Conservation (phyloP, 805 yeast genomes). For the Brettanomyces anomalus region DNA sequence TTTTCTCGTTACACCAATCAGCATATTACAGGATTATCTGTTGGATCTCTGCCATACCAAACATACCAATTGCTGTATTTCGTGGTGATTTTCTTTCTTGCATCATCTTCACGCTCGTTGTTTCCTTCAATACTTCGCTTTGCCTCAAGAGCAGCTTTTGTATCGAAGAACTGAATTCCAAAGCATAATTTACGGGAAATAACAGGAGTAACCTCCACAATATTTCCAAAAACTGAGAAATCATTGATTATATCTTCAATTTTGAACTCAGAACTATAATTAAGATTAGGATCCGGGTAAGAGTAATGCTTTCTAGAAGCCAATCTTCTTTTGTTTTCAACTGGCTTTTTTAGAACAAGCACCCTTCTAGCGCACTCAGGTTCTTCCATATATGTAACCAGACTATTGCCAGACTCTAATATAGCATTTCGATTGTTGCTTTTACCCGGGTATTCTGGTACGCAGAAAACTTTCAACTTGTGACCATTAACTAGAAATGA, state of each 20-base stretch:
- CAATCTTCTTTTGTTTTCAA: slow-evolving; percentile 16
- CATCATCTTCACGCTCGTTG: background rate
- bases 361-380: slow-evolving; percentile 45
- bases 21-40: slow-evolving; percentile 39
- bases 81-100: slow-evolving; percentile 6
- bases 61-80: slow-evolving; percentile 54
- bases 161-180: slow-evolving; percentile 49
- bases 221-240: slow-evolving; percentile 47
- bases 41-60: slow-evolving; percentile 59
- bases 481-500: slow-evolving; percentile 52
- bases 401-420: no score
- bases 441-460: background rate
- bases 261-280: slow-evolving; percentile 37
- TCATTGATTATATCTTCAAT: slow-evolving; percentile 36
- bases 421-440: background rate
- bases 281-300: slow-evolving; percentile 36
- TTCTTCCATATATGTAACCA: slow-evolving; percentile 17
- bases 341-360: slow-evolving; percentile 37
- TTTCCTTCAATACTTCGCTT: slow-evolving; percentile 33
- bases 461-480: slow-evolving; percentile 26
- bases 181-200: slow-evolving; percentile 57
- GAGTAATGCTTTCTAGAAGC: slow-evolving; percentile 12
- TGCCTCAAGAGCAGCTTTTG: slow-evolving; percentile 51
- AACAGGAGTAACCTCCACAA: slow-evolving; percentile 57
- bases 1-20: no score